Percentiles rank a stretch among this genome's conserved stretches.
phyloP scores from a whole-genome alignment of 2,329 filamentous ascomycete genomes.

The Delphinella strobiligena region DNA sequence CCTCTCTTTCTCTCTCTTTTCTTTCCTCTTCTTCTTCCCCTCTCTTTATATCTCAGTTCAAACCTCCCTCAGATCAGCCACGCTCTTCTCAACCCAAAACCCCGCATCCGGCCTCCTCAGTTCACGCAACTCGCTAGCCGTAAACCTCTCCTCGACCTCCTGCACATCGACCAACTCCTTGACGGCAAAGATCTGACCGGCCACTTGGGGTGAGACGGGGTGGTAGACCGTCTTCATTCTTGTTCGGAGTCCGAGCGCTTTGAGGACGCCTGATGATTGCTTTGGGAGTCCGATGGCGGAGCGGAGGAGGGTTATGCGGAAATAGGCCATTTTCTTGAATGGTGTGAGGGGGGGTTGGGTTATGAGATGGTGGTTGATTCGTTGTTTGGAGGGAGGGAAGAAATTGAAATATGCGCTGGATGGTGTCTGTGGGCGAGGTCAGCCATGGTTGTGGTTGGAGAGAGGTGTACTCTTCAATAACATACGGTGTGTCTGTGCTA shows the following conservation, averaged over 20 bases:
- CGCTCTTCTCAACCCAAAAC: constrained; percentile 61
- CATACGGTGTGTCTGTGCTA: too few relatives aligned
- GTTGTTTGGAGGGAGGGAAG: not conserved
- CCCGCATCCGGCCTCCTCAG: constrained; percentile 64
- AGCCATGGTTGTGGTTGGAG: too few relatives aligned
- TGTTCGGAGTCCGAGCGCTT: constrained; percentile 73
- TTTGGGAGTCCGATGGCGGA: constrained; percentile 74
- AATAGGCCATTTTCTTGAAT: constrained; percentile 54
- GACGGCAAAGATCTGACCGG: constrained; percentile 85
- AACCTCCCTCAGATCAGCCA: constrained; percentile 3
- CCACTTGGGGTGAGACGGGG: constrained; percentile 66
- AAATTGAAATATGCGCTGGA: too few relatives aligned
- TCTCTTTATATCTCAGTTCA: not conserved
- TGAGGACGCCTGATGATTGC: constrained; percentile 67
- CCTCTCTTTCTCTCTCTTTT: not conserved
- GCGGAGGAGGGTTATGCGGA: constrained; percentile 82
- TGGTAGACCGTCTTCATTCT: constrained; percentile 84
- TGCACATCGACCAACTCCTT: constrained; percentile 80
- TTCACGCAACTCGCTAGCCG: constrained; percentile 55
- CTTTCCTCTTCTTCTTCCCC: not conserved
- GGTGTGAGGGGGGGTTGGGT: not conserved
- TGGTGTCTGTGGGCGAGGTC: too few relatives aligned
- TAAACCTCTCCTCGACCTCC: constrained; percentile 58
- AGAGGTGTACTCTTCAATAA: too few relatives aligned
- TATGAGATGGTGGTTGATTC: not conserved